phyloP scores from a whole-genome alignment of 2,329 filamentous ascomycete species.

The Talaromyces sp. region DNA sequence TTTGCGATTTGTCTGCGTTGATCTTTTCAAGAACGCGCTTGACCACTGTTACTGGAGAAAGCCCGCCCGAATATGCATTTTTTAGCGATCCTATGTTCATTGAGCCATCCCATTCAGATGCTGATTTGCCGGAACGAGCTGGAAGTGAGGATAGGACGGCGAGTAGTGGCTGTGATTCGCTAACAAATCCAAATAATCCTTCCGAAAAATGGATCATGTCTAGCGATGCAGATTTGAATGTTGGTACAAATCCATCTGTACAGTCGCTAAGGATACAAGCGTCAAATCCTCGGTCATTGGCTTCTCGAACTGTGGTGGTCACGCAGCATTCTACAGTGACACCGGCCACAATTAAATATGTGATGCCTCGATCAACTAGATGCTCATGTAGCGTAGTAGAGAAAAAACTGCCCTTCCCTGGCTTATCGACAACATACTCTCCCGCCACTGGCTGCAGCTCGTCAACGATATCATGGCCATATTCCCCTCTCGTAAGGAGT shows the following conservation, averaged over 20 bases:
- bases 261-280: slow-evolving; percentile 53
- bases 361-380: slow-evolving; percentile 55
- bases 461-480: slow-evolving; percentile 55
- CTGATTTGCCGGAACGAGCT: slow-evolving; percentile 15
- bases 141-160: slow-evolving; percentile 10
- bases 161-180: slow-evolving; percentile 25
- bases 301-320: slow-evolving; percentile 55
- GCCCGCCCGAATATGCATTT: slow-evolving; percentile 29
- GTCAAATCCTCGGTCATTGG: slow-evolving; percentile 60
- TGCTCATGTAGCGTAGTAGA: slow-evolving; percentile 53
- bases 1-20: neutral
- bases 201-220: slow-evolving; percentile 38
- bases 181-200: slow-evolving; percentile 36
- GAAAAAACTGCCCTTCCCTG: slow-evolving; percentile 60
- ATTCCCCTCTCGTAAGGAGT: slow-evolving; percentile 53
- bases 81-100: slow-evolving; percentile 17
- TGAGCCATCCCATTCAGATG: slow-evolving; percentile 10
- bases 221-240: slow-evolving; percentile 36
- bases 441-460: slow-evolving; percentile 51
- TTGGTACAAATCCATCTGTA: slow-evolving; percentile 33
- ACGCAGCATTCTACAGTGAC: slow-evolving; percentile 61
- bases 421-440: slow-evolving; percentile 57
- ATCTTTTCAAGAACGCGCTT: slow-evolving; percentile 24
- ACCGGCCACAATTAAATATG: slow-evolving; percentile 56
- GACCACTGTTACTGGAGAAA: slow-evolving; percentile 45